phyloP scores from a whole-genome alignment of 805 yeast species.

The Ogataea siamensis region DNA sequence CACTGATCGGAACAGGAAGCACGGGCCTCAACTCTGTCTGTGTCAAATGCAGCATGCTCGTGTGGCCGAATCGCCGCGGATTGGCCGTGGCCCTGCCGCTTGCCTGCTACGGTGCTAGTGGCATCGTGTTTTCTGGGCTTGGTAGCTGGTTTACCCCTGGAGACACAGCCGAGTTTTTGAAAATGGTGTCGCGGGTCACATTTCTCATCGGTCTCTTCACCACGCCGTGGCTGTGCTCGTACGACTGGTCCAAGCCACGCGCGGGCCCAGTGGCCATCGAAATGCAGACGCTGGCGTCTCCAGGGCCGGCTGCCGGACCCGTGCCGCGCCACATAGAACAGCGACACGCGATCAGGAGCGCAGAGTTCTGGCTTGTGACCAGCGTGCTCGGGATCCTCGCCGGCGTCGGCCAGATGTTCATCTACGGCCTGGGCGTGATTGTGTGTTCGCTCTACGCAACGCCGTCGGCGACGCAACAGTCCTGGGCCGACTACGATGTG shows the following conservation, averaged over 20 bases:
- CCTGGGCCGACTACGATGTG: slow-evolving; percentile 17
- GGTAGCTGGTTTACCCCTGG: slow-evolving; percentile 55
- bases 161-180: slow-evolving; percentile 53
- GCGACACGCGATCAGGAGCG: slow-evolving; percentile 3
- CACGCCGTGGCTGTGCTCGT: slow-evolving; percentile 44
- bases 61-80: slow-evolving; percentile 66
- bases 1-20: slow-evolving; percentile 65
- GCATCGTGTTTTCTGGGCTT: slow-evolving; percentile 59
- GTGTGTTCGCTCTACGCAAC: slow-evolving; percentile 47
- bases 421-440: slow-evolving; percentile 70
- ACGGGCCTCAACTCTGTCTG: slow-evolving; percentile 63
- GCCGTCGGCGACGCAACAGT: slow-evolving; percentile 15
- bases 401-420: slow-evolving; percentile 73
- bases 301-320: slow-evolving; percentile 4
- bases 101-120: slow-evolving; percentile 73
- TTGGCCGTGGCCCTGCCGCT: slow-evolving; percentile 74
- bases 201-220: slow-evolving; percentile 42
- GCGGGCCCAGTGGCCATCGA: slow-evolving; percentile 11
- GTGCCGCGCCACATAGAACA: slow-evolving; percentile 4
- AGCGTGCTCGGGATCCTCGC: slow-evolving; percentile 52
- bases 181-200: slow-evolving; percentile 43
- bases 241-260: slow-evolving; percentile 37
- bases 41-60: slow-evolving; percentile 70
- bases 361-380: slow-evolving; percentile 51
- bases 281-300: slow-evolving; percentile 7